Conservation (phyloP, 495 filamentous ascomycete species). For the Chaetomidium leptoderma region DNA sequence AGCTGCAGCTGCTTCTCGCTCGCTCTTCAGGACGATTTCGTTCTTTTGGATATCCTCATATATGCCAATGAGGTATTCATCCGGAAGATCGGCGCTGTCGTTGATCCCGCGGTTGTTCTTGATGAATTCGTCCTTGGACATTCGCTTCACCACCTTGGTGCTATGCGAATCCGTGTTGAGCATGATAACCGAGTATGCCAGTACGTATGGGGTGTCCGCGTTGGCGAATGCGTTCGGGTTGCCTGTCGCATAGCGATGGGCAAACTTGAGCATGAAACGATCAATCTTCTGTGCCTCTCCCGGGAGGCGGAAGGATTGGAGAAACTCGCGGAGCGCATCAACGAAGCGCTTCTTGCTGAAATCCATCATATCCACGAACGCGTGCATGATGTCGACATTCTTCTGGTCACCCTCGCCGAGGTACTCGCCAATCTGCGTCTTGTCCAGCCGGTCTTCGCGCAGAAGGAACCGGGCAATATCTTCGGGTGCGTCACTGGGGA, state of each 20-base stretch:
- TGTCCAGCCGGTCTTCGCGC: conserved; percentile 71
- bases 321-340: conserved; percentile 81
- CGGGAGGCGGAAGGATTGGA: conserved; percentile 91
- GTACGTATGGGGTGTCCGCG: conserved; percentile 93
- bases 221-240: conserved; percentile 98
- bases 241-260: conserved; percentile 86
- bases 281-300: conserved; percentile 99
- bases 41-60: conserved; percentile 87
- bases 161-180: conserved; percentile 97
- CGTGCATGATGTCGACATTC: conserved; percentile 97
- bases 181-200: conserved; percentile 94
- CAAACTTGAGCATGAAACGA: conserved; percentile 99
- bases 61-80: conserved; percentile 85
- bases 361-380: conserved; percentile 93
- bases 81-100: conserved; percentile 86
- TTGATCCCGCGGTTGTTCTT: conserved; percentile 99
- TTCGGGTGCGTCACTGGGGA: conserved; percentile 65
- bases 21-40: conserved; percentile 91
- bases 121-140: conserved; percentile 96
- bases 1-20: conserved; percentile 80
- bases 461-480: conserved; percentile 84
- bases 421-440: conserved; percentile 88
- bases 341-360: conserved; percentile 92
- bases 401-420: conserved; percentile 88
- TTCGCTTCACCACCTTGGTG: conserved; percentile 74